phyloP scores from a whole-genome alignment of 257 asterid species.

The Solanum neorickii region DNA sequence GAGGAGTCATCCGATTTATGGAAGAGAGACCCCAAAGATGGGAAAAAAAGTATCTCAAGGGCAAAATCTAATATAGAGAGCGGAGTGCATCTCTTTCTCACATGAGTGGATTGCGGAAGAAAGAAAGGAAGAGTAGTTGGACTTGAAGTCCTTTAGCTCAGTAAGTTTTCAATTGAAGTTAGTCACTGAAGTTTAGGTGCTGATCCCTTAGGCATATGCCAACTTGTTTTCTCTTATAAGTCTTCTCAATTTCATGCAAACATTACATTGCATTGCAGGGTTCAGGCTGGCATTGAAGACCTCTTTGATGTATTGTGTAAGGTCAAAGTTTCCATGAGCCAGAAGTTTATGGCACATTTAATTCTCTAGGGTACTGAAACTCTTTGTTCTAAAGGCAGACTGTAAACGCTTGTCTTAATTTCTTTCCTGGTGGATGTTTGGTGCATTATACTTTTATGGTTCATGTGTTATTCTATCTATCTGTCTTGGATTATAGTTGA shows the following conservation, averaged over 20 bases:
- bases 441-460: background rate
- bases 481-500: background rate
- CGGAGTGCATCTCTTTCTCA: background rate
- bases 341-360: background rate
- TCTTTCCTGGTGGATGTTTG: background rate
- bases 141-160: background rate
- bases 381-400: background rate
- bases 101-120: background rate
- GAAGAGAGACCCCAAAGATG: background rate
- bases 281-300: background rate
- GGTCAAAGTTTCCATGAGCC: background rate
- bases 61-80: background rate
- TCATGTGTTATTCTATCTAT: background rate
- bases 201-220: background rate
- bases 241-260: background rate
- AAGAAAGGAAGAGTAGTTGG: background rate
- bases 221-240: background rate
- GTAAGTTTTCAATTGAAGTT: background rate
- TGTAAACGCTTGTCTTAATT: background rate
- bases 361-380: background rate
- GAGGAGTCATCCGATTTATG: background rate
- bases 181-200: background rate
- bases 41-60: background rate
- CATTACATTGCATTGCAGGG: background rate
- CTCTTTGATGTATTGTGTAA: background rate